phyloP scores from a whole-genome alignment of 2,329 filamentous ascomycete genomes.

The Trichophyton simii region DNA sequence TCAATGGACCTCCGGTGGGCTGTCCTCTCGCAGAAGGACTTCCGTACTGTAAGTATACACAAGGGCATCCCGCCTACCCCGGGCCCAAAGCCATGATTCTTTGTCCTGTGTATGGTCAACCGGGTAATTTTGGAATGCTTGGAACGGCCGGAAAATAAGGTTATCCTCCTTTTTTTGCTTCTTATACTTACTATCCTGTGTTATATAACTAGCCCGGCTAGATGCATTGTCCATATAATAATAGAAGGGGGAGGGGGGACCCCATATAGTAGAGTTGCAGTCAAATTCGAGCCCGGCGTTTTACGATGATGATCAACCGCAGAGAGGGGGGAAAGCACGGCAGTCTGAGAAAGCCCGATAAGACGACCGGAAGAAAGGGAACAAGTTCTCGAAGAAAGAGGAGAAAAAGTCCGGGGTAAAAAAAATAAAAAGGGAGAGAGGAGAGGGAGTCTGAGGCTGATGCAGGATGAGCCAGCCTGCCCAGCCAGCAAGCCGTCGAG shows the following conservation, averaged over 20 bases:
- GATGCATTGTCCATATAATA: neutral
- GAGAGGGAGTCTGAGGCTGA: no score
- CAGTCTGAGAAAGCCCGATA: no score
- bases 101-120: neutral
- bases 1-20: neutral
- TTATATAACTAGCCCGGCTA: neutral
- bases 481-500: no score
- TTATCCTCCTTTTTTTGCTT: neutral
- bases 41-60: no score
- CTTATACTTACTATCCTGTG: neutral
- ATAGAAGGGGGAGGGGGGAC: neutral
- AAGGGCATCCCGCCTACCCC: neutral
- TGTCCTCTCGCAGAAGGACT: no score
- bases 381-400: neutral
- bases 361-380: neutral
- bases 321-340: neutral
- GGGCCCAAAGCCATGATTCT: neutral
- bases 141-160: neutral
- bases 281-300: neutral
- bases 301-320: neutral
- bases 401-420: neutral
- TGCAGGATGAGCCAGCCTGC: no score
- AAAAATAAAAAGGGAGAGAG: neutral
- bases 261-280: neutral
- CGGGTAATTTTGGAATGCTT: neutral